These are phyloP conservation scores for Cardamine occulta DNA, from an alignment of 345 rosid species.

Conservation along the genomic window DNA sequence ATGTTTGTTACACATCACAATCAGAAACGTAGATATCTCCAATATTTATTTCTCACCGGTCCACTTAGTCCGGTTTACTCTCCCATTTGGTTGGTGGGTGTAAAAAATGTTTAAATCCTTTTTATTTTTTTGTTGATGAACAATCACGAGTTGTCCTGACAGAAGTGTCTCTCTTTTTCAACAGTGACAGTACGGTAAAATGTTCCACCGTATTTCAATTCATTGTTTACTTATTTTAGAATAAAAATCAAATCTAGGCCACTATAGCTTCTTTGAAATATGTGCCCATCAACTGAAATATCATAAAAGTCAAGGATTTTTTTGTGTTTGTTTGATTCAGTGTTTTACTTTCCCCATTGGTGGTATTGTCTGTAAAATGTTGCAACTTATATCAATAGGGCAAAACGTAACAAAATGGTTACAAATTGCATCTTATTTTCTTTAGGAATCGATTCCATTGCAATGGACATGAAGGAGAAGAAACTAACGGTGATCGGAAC, in stretches of 20 bases:
- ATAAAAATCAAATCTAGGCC: constrained; percentile 34
- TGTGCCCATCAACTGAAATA: constrained; percentile 34
- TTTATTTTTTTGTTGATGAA: constrained; percentile 10
- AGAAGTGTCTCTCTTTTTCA: constrained; percentile 33
- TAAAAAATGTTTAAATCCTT: neutral
- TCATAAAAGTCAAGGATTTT: constrained; percentile 2
- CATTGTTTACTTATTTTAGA: constrained; percentile 4
- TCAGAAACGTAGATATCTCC: neutral
- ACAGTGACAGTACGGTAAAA: constrained; percentile 46
- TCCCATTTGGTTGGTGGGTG: constrained; percentile 26
- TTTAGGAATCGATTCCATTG: constrained; percentile 79
- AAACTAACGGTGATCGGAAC: constrained; percentile 75
- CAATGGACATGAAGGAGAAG: constrained; percentile 83
- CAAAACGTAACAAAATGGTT: neutral
- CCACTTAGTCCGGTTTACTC: constrained; percentile 20
- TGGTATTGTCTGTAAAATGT: neutral
- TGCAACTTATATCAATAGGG: constrained; percentile 23
- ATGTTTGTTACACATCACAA: neutral
- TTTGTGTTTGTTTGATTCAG: neutral
- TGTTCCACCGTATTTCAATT: constrained; percentile 30
- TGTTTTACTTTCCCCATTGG: constrained; percentile 16
- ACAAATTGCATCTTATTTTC: neutral
- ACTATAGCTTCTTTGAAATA: constrained; percentile 40
- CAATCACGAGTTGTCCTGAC: constrained; percentile 45
- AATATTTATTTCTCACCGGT: neutral